Percentiles rank a stretch among this genome's conserved stretches.
Evolutionary conservation across 192 early-diverging fungal species (phyloP).

Genomic region (Spizellomyces sp.): DNA sequence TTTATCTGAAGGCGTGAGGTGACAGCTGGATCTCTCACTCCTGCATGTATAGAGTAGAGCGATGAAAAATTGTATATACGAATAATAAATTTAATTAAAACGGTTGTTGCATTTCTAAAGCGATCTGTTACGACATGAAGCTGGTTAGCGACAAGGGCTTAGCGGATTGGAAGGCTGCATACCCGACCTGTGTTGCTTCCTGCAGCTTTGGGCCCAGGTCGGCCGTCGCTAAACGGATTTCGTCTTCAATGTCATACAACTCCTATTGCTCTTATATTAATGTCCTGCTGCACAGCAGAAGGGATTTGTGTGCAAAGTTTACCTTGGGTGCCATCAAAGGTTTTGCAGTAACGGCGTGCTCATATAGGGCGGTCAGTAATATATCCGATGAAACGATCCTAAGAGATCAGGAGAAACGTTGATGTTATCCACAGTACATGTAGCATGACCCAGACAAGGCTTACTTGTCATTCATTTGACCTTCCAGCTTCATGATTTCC

Average conservation of each 20-base stretch:
- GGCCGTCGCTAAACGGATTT: neutral
- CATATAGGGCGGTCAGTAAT: neutral
- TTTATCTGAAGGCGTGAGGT: conserved; percentile 50
- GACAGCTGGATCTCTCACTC: no score
- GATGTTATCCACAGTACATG: no score
- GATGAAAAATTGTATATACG: no score
- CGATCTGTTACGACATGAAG: neutral
- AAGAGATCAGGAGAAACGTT: no score
- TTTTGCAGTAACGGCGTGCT: neutral
- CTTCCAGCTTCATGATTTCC: no score
- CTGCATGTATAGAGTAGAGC: no score
- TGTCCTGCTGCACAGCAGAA: no score
- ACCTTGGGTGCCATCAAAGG: conserved; percentile 1
- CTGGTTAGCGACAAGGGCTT: neutral
- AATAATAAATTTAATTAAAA: no score
- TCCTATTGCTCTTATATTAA: neutral
- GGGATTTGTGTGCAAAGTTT: neutral
- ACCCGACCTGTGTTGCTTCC: neutral
- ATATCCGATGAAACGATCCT: no score
- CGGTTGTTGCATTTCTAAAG: no score
- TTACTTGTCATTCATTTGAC: no score
- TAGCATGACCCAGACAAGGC: no score
- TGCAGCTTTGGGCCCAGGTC: neutral
- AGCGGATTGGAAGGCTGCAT: neutral
- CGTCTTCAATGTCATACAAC: neutral